A percentile compares a stretch with the other conserved stretches of the same genome.
Conservation (phyloP, 305 asterid species). For the Solanum chacoense region DNA sequence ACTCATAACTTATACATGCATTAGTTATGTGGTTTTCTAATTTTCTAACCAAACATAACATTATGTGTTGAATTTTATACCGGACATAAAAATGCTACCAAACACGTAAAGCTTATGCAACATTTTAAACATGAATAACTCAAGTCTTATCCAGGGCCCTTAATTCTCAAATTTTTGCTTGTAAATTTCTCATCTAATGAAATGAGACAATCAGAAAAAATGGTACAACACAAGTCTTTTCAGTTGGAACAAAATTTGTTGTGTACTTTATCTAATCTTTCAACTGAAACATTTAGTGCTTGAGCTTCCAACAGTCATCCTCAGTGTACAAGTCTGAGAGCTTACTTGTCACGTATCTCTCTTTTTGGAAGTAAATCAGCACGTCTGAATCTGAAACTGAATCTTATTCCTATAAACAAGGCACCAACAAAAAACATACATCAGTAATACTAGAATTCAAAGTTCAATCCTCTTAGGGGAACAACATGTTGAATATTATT, state of each 20-base stretch:
- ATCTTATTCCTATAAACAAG: slow-evolving; percentile 38
- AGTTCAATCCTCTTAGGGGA: background rate
- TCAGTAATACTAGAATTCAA: background rate
- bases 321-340: background rate
- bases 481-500: slow-evolving; percentile 20
- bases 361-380: slow-evolving; percentile 75
- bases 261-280: background rate
- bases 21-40: background rate
- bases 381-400: slow-evolving; percentile 67
- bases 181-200: background rate
- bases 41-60: background rate
- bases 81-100: background rate
- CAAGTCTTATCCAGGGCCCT: background rate
- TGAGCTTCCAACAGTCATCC: background rate
- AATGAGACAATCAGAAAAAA: background rate
- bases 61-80: background rate
- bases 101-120: background rate
- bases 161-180: background rate
- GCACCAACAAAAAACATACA: slow-evolving; percentile 2
- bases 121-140: background rate
- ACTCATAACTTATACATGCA: background rate
- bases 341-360: slow-evolving; percentile 55
- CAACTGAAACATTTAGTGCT: background rate
- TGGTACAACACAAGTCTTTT: background rate
- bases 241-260: background rate